phyloP scores from a whole-genome alignment of 495 filamentous ascomycete species.

The Aspergillus nanangensis region DNA sequence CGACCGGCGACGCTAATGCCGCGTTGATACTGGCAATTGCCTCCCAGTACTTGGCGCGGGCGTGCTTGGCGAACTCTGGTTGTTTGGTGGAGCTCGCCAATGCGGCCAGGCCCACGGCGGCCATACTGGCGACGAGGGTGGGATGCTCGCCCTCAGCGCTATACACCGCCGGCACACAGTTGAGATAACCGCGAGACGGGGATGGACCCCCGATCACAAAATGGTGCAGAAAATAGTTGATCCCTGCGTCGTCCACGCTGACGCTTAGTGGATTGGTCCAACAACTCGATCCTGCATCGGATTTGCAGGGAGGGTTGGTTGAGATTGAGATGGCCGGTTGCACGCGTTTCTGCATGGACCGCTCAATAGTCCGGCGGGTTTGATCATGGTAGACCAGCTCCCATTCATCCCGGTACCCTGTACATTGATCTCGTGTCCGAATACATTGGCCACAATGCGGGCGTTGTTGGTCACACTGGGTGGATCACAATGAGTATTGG shows the following conservation, averaged over 20 bases:
- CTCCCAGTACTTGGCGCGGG: constrained; percentile 36
- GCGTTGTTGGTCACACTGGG: constrained; percentile 23
- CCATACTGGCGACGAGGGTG: constrained; percentile 35
- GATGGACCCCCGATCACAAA: constrained; percentile 22
- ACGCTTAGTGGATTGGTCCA: no score
- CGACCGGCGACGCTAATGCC: constrained; percentile 44
- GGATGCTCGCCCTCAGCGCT: constrained; percentile 21
- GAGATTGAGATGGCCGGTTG: background rate
- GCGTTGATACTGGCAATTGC: constrained; percentile 39
- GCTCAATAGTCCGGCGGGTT: constrained; percentile 19
- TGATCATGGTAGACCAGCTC: constrained; percentile 18
- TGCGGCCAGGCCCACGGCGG: constrained; percentile 40
- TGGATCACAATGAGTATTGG: background rate
- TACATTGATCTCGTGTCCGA: constrained; percentile 18
- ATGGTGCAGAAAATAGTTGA: constrained; percentile 33
- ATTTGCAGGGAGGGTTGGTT: constrained; percentile 3
- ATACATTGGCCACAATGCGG: constrained; percentile 28
- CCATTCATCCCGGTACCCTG: constrained; percentile 28
- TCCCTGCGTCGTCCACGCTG: constrained; percentile 20
- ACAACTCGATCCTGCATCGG: no score
- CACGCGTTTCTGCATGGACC: constrained; percentile 13
- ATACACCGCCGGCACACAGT: constrained; percentile 23
- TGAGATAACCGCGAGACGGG: constrained; percentile 28
- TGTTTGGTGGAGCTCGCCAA: constrained; percentile 29
- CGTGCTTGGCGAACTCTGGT: constrained; percentile 26